Base-by-base conservation (phyloP, 306 rosid species). In the Cucumis melo region DNA sequence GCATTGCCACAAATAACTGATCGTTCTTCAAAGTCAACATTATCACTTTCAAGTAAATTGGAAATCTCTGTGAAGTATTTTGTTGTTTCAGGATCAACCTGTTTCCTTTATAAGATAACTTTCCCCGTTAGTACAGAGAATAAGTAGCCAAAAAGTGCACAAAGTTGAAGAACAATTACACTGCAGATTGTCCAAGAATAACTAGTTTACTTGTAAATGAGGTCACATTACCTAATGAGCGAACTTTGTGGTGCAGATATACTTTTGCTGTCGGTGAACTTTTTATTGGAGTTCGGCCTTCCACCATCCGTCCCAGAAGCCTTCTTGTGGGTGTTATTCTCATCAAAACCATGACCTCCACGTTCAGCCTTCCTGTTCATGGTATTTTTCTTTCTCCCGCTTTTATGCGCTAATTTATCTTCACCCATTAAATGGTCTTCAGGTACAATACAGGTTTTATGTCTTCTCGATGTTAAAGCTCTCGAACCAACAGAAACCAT, bases 61-160 rank as follows among this genome's bases (percentile, higher is more conserved):
- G 91, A 86, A 63, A 91, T 91, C 78, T 91, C 95, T 1, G 87
- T 86, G 80, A 94, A 90, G 86, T 94, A 94, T 63, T 84, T 84
- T 5, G 77, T 50, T 2, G 86, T 89, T 78, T 90, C 96, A 7
- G 97, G 97, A 78, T 91, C 99, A 74, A 94, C 86, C 81, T 78
- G 93, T 80, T 91, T 94, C 95, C 97, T 90, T 60, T 87, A 64
- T 80, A 87, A 65, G 36, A 74, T 29, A 27, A 78, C 44, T 39
- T 60, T 29, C 51, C 57, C 53, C 78, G 53, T 78, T 11, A 64
- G 53, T 34, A 75, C 61, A 63, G 53, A 46, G 15, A 62, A 63
- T 12, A 27, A 17, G 56, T 74, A 64, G 58, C 19, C 48, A 67
- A 19, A 29, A 24, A 20, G 5, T 34, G 60, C 54, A 76, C 21